Percentiles rank a stretch among this genome's conserved stretches.
Evolutionary conservation across 78 protist genomes (phyloP).

Genomic region (Anaeramoeba flamelloides): DNA sequence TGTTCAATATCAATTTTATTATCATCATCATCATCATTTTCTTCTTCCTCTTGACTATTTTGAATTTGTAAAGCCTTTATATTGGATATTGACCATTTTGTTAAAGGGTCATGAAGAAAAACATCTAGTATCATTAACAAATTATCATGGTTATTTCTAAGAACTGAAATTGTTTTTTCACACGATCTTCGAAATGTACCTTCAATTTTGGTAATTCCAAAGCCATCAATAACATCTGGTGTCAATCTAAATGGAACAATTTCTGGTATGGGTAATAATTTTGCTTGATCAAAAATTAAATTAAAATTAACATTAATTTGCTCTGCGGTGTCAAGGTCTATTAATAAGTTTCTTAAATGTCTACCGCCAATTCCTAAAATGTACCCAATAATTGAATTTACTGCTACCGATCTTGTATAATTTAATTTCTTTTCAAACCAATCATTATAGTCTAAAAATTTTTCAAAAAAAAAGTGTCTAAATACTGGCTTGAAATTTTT

Average conservation of each 20-base stretch:
- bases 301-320: neutral
- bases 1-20: too few relatives aligned
- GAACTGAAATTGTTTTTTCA: neutral
- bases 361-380: neutral
- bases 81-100: too few relatives aligned
- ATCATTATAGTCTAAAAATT: neutral
- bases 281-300: neutral
- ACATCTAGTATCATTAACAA: neutral
- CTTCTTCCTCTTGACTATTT: too few relatives aligned
- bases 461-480: neutral
- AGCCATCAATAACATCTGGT: neutral
- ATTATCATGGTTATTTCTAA: neutral
- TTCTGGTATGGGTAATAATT: neutral
- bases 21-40: too few relatives aligned
- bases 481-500: neutral
- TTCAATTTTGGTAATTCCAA: neutral
- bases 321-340: neutral
- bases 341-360: neutral
- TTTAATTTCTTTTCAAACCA: neutral
- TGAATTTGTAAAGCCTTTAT: too few relatives aligned
- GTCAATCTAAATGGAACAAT: neutral
- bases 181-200: neutral
- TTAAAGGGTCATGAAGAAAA: neutral
- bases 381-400: neutral
- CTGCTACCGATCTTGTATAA: neutral